These are phyloP conservation scores for Liriodendron chinense DNA, from an alignment of 164 flowering plant species.

Conservation along the genomic window DNA sequence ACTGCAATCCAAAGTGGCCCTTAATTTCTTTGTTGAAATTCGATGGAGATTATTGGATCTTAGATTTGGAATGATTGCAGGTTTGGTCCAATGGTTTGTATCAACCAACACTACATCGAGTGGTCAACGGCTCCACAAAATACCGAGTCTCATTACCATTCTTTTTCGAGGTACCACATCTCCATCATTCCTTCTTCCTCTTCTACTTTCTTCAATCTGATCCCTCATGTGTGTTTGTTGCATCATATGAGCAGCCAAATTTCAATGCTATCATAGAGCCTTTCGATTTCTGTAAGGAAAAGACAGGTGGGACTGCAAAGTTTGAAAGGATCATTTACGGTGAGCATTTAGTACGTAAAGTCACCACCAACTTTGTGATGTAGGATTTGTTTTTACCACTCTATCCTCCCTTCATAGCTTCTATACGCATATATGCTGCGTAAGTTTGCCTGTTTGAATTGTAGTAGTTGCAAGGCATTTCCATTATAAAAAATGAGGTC, in stretches of 20 bases:
- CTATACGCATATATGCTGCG: too few species aligned
- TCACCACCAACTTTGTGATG: constrained; percentile 58
- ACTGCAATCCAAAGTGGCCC: not conserved
- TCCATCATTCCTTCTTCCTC: not conserved
- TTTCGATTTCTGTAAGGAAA: constrained; percentile 56
- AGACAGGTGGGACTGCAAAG: constrained; percentile 49
- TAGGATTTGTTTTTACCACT: not conserved
- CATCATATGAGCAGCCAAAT: constrained; percentile 54
- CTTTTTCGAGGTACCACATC: constrained; percentile 70
- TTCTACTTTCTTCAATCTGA: not conserved
- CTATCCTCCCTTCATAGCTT: too few species aligned
- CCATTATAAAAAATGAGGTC: too few species aligned
- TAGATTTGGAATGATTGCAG: constrained; percentile 30
- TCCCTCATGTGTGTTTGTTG: not conserved
- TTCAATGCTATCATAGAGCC: constrained; percentile 78
- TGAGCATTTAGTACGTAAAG: constrained; percentile 78
- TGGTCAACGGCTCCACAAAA: constrained; percentile 55
- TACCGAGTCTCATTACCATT: constrained; percentile 79
- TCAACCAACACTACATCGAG: constrained; percentile 83
- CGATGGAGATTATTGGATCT: not conserved
- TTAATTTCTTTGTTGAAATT: not conserved
- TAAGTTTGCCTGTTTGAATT: too few species aligned
- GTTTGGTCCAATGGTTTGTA: constrained; percentile 80
- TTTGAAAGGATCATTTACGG: constrained; percentile 71
- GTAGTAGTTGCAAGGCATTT: too few species aligned